Evolutionary conservation across 805 yeast species (phyloP).

Genomic region (Jamesozyma spencerorum): DNA sequence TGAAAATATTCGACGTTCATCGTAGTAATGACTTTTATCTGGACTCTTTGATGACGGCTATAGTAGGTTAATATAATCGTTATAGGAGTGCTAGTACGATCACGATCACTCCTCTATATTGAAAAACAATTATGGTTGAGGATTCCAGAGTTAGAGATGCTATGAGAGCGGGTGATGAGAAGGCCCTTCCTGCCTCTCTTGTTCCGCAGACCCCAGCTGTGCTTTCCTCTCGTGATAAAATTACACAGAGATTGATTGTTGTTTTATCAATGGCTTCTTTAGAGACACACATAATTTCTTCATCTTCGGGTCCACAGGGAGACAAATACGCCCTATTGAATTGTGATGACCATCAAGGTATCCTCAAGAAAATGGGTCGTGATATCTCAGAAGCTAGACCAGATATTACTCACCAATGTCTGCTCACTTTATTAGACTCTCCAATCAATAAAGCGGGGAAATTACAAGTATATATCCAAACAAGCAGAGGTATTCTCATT

Average conservation of each 20-base stretch:
- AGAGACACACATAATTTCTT: conserved; percentile 83
- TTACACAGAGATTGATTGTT: conserved; percentile 78
- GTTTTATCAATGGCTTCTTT: conserved; percentile 94
- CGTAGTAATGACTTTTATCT: too few species aligned
- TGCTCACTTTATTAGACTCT: conserved; percentile 87
- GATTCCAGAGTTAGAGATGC: conserved; percentile 42
- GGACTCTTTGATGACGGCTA: too few species aligned
- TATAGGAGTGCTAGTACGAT: too few species aligned
- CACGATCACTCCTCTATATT: too few species aligned
- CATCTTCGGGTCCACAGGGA: conserved; percentile 62
- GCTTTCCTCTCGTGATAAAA: conserved; percentile 74
- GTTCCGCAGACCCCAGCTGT: conserved; percentile 84
- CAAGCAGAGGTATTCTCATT: conserved; percentile 87
- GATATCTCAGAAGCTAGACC: conserved; percentile 98
- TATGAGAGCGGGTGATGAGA: conserved; percentile 29
- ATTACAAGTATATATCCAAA: conserved; percentile 91
- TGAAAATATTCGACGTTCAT: background rate
- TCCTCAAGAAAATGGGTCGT: conserved; percentile 89
- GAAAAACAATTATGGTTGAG: conserved; percentile 34
- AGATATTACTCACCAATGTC: conserved; percentile 97
- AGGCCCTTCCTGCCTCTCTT: conserved; percentile 54
- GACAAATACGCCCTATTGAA: conserved; percentile 89
- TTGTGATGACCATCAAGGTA: conserved; percentile 97
- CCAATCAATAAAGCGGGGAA: conserved; percentile 97
- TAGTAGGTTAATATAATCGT: too few species aligned